Conservation (phyloP, 257 asterid species). For the Vinca minor region DNA sequence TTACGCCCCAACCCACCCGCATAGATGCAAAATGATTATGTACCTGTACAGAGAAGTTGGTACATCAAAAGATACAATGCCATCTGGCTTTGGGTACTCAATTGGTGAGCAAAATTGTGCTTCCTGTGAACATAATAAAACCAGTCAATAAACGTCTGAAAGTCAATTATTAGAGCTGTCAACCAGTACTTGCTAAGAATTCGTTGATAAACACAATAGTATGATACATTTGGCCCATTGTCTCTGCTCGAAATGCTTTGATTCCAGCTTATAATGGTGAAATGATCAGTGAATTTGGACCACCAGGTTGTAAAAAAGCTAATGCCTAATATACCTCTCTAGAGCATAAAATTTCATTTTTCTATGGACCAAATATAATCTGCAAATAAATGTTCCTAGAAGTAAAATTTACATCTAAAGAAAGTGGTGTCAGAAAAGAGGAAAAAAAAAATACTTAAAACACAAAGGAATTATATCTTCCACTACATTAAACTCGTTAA, state of each 20-base stretch:
- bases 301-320: neutral
- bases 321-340: neutral
- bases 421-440: too few relatives aligned
- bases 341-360: neutral
- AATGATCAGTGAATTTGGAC: neutral
- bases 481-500: neutral
- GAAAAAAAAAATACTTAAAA: neutral
- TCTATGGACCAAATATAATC: neutral
- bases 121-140: conserved; percentile 46
- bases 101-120: conserved; percentile 50
- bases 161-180: neutral
- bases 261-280: neutral
- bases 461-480: neutral
- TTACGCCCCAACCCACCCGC: neutral
- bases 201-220: neutral
- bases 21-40: conserved; percentile 10
- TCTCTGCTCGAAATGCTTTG: neutral
- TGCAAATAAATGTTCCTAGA: too few relatives aligned
- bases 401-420: neutral
- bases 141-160: conserved; percentile 11
- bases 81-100: conserved; percentile 88
- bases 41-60: conserved; percentile 87
- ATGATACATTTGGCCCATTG: neutral
- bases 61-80: conserved; percentile 68
- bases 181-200: neutral